Base-by-base conservation (phyloP, 768 basidiomycete species). In the Neoboletus magnificus region DNA sequence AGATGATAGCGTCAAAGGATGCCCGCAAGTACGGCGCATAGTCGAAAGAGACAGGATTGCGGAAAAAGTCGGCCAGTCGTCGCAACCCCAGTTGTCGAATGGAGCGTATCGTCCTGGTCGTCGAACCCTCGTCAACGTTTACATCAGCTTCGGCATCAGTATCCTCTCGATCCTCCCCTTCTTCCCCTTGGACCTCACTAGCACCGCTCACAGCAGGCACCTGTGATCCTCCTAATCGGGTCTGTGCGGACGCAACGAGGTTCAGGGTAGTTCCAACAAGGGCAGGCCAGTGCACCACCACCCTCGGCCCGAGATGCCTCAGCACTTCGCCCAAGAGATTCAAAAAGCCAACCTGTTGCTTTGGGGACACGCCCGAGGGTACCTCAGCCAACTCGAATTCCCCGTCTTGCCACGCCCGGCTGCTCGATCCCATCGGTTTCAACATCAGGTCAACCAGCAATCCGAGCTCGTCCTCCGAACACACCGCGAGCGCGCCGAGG, bases 371-470 rank as follows among this genome's bases (percentile, higher is more conserved):
- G 1, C 57, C 65, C 1, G 54, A 43, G 16, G 71, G 62, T 6
- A 72, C 52, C n/a, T 75, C 58, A 1, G 42, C 52, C 20, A 78
- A 52, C 4, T 20, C 50, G 52, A 78, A 80, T 2, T 23, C 50
- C 16, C 54, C 59, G 15, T 69, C 68, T 54, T 52, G 60, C 27
- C 66, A 64, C 27, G 54, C 22, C 16, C 62, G 56, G 32, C 64
- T 59, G 59, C 71, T 69, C 52, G 72, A 70, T 5, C 75, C 72
- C 53, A 95, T 79, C 0, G 91, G 90, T 48, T 79, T 78, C 39
- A 98, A 70, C 93, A 98, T 98, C 53, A 98, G 77, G 59, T 93
- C 87, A 18, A 95, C 83, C 0, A 99, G 76, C 1, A 91, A 74
- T 0, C 74, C 75, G 7, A 98, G 78, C 66, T 98, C 96, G 16